Evolutionary conservation across 2,329 filamentous ascomycete species (phyloP).

Genomic region (Exophiala bonariae): DNA sequence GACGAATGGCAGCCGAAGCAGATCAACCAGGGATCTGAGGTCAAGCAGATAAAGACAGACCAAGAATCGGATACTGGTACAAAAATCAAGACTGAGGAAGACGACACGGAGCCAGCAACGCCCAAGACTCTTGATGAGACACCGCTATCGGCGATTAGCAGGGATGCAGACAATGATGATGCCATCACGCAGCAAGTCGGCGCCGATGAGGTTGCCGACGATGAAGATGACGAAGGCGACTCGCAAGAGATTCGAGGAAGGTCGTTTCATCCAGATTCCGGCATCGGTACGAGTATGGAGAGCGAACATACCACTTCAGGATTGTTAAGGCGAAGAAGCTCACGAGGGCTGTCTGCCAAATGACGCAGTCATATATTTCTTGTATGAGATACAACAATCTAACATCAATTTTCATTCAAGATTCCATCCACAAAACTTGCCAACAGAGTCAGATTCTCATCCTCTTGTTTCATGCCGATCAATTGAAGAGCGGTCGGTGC

Average conservation of each 20-base stretch:
- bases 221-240: conserved; percentile 31
- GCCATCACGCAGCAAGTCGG: conserved; percentile 11
- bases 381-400: background rate
- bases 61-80: conserved; percentile 18
- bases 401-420: conserved; percentile 1
- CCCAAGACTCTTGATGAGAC: conserved; percentile 25
- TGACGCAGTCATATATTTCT: background rate
- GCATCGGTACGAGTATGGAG: conserved; percentile 55
- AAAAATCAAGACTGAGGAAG: conserved; percentile 33
- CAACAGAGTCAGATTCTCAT: conserved; percentile 45
- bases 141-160: conserved; percentile 15
- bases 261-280: conserved; percentile 44
- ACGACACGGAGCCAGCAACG: conserved; percentile 12
- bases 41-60: conserved; percentile 28
- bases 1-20: conserved; percentile 7
- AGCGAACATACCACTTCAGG: conserved; percentile 21
- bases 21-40: conserved; percentile 10
- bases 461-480: conserved; percentile 53
- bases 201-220: conserved; percentile 22
- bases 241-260: conserved; percentile 20
- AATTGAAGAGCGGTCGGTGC: conserved; percentile 55
- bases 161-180: conserved; percentile 1
- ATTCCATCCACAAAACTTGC: conserved; percentile 8
- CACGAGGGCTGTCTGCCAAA: conserved; percentile 7
- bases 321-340: conserved; percentile 20